Evolutionary conservation across 371 early-diverging fungal species (phyloP), one percentile per base, ranked within the genome.

Genomic region (Mucor lusitanicus): DNA sequence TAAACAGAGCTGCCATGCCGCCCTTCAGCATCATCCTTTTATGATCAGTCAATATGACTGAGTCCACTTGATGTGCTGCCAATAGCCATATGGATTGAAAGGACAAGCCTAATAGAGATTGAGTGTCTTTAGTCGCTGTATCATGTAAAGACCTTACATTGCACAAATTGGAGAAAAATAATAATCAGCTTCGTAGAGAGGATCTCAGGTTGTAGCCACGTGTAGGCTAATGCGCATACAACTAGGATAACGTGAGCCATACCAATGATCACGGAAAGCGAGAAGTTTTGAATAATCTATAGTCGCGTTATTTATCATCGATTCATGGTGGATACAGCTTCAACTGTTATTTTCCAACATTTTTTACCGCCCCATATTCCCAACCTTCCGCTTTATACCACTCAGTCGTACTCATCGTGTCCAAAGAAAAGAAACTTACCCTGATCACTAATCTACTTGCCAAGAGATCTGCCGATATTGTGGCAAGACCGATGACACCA

Each of bases 11-110:
- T 17, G 80, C 71, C 67, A 77, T 48, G 13, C 61, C 63, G 1
- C 75, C 75, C 44, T 75, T 66, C 53, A 75, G 61, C 27, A 69
- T 68, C 50, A 75, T 69, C 1, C 77, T 65, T 46, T 67, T 70
- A 19, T 70, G 65, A 35, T 73, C 76, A 32, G 70, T 69, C 58
- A 74, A 68, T 15, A 77, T 61, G 1, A 75, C 50, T 3, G 67
- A 50, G 57, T 77, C 71, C 19, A 72, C 61, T 27, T 71, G 73
- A 39, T 73, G 66, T 1, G 67, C 66, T 6, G 72, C 69, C 17
- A 71, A 64, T 40, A 75, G 39, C 80, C 80, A 80, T n/a, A 74
- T 65, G 39, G 73, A 27, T 35, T 70, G 65, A 59, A 80, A 73
- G 23, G 71, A 63, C 19, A 68, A 12, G 9, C 67, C 74, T 76